Conservation (phyloP, 2,329 filamentous ascomycete genomes). For the Epichloe festucae region DNA sequence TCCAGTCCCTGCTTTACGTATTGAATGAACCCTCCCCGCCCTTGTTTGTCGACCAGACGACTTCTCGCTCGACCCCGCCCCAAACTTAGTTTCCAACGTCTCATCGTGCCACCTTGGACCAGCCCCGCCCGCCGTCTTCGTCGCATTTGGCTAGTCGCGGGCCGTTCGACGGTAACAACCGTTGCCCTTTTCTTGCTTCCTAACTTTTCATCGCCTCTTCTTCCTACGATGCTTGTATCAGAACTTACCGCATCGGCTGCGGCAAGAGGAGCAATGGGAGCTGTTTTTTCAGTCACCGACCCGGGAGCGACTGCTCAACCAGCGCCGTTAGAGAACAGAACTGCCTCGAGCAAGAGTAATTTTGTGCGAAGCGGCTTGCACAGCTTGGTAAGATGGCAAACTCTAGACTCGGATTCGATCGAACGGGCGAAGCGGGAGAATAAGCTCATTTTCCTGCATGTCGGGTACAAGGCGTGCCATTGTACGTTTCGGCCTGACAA, state of each 20-base stretch:
- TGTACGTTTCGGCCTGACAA: constrained; percentile 42
- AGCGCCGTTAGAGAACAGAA: constrained; percentile 22
- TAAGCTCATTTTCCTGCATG: constrained; percentile 82
- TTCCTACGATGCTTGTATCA: constrained; percentile 22
- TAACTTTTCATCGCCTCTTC: background rate
- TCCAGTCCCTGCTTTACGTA: background rate
- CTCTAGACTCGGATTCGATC: constrained; percentile 67
- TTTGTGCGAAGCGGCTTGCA: constrained; percentile 60
- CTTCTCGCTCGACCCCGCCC: background rate
- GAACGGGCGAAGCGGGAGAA: constrained; percentile 68
- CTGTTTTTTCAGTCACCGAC: constrained; percentile 5
- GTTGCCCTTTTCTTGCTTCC: background rate
- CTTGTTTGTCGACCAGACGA: background rate
- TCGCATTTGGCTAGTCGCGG: background rate
- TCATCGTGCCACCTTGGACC: background rate
- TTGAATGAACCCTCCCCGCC: background rate
- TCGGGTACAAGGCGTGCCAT: constrained; percentile 91
- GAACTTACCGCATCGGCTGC: constrained; percentile 24
- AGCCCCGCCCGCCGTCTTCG: background rate
- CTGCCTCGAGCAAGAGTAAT: constrained; percentile 30
- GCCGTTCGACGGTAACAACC: background rate
- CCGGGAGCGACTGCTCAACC: constrained; percentile 5
- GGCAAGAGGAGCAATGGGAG: constrained; percentile 16
- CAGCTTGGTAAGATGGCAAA: constrained; percentile 85
- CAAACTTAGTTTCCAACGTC: background rate